phyloP scores from a whole-genome alignment of 2,329 filamentous ascomycete genomes.

The Arachnomyces sp. region DNA sequence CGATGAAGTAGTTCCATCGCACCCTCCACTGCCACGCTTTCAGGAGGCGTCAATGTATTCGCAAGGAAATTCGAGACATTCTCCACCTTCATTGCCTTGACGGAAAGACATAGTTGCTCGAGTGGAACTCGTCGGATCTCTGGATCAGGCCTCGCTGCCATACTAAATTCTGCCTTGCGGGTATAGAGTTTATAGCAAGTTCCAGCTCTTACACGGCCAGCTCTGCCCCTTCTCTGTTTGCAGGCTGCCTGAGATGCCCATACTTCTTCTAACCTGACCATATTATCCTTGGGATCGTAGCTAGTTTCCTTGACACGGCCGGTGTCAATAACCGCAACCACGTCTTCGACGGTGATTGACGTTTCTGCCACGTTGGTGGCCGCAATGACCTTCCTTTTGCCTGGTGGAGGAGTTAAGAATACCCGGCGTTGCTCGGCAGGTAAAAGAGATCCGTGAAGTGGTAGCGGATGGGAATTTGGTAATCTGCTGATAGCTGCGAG shows the following conservation, averaged over 20 bases:
- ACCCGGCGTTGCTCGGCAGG: conserved; percentile 82
- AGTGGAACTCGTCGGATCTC: conserved; percentile 89
- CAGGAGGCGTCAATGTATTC: conserved; percentile 82
- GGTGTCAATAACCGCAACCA: conserved; percentile 91
- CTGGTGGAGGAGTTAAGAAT: conserved; percentile 66
- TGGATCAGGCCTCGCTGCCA: conserved; percentile 82
- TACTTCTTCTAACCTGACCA: conserved; percentile 87
- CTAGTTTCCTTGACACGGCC: conserved; percentile 95
- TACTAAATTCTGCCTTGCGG: conserved; percentile 69
- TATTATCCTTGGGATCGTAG: conserved; percentile 85
- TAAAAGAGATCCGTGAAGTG: conserved; percentile 84
- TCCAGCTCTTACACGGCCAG: conserved; percentile 83
- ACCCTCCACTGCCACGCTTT: conserved; percentile 74
- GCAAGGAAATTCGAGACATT: conserved; percentile 76
- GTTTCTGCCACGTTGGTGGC: conserved; percentile 97
- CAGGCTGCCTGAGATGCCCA: conserved; percentile 93
- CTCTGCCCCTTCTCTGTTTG: conserved; percentile 87
- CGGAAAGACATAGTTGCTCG: conserved; percentile 88
- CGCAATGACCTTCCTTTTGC: conserved; percentile 85
- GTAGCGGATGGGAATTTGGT: conserved; percentile 66
- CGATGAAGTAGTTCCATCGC: conserved; percentile 70
- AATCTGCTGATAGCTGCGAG: conserved; percentile 61
- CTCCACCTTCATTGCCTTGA: conserved; percentile 86
- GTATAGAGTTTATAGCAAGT: conserved; percentile 96
- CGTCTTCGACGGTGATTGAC: conserved; percentile 96